Evolutionary conservation across 441 rosid genomes (phyloP).

Genomic region (Mallotus repandus): DNA sequence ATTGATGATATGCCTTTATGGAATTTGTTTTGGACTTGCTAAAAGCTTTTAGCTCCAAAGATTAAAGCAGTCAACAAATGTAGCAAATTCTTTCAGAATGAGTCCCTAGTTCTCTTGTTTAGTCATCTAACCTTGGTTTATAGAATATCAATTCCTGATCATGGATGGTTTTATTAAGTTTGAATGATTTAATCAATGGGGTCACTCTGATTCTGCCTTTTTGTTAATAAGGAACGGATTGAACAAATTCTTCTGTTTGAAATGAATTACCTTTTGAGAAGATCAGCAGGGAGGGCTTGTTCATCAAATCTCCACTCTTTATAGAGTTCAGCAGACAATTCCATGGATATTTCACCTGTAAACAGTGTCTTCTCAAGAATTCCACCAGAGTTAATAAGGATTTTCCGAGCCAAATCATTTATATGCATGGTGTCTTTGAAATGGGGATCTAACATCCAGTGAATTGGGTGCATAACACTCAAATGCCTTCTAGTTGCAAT

Average conservation of each 20-base stretch:
- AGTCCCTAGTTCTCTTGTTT: background rate
- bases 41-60: background rate
- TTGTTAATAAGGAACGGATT: background rate
- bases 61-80: background rate
- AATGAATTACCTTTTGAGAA: slow-evolving; percentile 50
- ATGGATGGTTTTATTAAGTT: background rate
- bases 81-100: background rate
- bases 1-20: background rate
- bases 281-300: slow-evolving; percentile 66
- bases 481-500: slow-evolving; percentile 66
- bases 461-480: slow-evolving; percentile 69
- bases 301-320: slow-evolving; percentile 69
- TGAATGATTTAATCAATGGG: background rate
- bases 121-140: background rate
- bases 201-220: background rate
- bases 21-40: background rate
- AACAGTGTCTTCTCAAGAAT: slow-evolving; percentile 57
- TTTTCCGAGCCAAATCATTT: slow-evolving; percentile 50
- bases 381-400: slow-evolving; percentile 59
- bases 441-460: slow-evolving; percentile 60
- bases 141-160: background rate
- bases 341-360: slow-evolving; percentile 52
- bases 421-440: slow-evolving; percentile 70
- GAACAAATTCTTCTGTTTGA: background rate
- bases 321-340: slow-evolving; percentile 58